Conservation (phyloP, 164 flowering plant species). For the Nelumbo lutea region DNA sequence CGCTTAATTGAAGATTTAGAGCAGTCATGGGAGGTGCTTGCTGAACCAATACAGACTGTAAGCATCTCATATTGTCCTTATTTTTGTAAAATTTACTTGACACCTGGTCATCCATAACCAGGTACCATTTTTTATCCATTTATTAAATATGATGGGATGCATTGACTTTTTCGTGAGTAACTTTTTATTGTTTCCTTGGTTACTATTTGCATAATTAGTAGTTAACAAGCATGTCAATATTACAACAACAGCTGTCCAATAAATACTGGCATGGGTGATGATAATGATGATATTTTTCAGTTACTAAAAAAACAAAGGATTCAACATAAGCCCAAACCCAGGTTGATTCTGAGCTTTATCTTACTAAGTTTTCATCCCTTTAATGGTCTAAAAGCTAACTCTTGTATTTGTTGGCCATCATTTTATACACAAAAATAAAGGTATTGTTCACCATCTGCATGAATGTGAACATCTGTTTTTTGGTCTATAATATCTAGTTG, state of each 20-base stretch:
- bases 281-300: too few relatives aligned
- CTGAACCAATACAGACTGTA: constrained; percentile 98
- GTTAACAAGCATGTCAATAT: neutral
- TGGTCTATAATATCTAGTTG: too few relatives aligned
- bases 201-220: neutral
- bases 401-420: neutral
- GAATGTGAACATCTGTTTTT: too few relatives aligned
- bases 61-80: constrained; percentile 14
- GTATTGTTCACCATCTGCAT: too few relatives aligned
- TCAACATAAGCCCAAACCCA: too few relatives aligned
- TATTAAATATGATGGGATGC: neutral
- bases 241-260: neutral
- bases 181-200: neutral
- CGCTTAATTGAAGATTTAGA: constrained; percentile 69
- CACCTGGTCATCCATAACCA: neutral
- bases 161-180: neutral
- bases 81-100: neutral
- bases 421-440: neutral
- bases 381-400: too few relatives aligned
- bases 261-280: too few relatives aligned
- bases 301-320: too few relatives aligned
- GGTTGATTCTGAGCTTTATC: too few relatives aligned
- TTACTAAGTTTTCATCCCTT: too few relatives aligned
- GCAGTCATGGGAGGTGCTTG: constrained; percentile 91
- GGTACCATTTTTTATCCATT: neutral